These are phyloP conservation scores for Boletellus ananas DNA, from an alignment of 768 basidiomycete genomes.

Conservation along the genomic window DNA sequence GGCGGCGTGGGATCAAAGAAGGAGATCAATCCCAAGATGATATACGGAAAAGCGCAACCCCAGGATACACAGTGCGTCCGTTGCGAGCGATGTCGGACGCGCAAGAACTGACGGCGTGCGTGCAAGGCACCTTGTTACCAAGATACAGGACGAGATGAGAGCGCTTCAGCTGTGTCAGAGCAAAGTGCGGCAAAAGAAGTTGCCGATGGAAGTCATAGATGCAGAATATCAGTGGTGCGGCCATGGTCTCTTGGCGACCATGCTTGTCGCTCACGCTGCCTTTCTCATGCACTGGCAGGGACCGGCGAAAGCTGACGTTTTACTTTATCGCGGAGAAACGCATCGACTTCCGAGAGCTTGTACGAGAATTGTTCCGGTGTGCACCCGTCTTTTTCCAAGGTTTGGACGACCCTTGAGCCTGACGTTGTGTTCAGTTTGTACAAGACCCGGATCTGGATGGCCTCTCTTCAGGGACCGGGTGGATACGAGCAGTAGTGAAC, in stretches of 20 bases:
- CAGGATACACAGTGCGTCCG: constrained; percentile 75
- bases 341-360: constrained; percentile 95
- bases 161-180: constrained; percentile 87
- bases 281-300: constrained; percentile 48
- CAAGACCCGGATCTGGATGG: constrained; percentile 97
- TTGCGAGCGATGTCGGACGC: background rate
- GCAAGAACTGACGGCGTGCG: constrained; percentile 3
- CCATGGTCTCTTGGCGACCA: background rate
- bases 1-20: constrained; percentile 54
- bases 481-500: constrained; percentile 40
- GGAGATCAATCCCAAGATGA: constrained; percentile 96
- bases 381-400: background rate
- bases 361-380: constrained; percentile 89
- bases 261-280: background rate
- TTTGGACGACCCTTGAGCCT: constrained; percentile 6
- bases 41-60: constrained; percentile 80
- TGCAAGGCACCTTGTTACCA: constrained; percentile 66
- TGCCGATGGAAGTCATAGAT: constrained; percentile 98
- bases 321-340: constrained; percentile 96
- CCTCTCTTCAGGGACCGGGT: constrained; percentile 60
- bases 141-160: constrained; percentile 88
- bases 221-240: constrained; percentile 97
- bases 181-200: constrained; percentile 89
- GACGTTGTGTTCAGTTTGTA: constrained; percentile 54
- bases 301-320: constrained; percentile 96